Conservation (phyloP, 2,329 filamentous ascomycete species). For the Diaporthe amygdali region DNA sequence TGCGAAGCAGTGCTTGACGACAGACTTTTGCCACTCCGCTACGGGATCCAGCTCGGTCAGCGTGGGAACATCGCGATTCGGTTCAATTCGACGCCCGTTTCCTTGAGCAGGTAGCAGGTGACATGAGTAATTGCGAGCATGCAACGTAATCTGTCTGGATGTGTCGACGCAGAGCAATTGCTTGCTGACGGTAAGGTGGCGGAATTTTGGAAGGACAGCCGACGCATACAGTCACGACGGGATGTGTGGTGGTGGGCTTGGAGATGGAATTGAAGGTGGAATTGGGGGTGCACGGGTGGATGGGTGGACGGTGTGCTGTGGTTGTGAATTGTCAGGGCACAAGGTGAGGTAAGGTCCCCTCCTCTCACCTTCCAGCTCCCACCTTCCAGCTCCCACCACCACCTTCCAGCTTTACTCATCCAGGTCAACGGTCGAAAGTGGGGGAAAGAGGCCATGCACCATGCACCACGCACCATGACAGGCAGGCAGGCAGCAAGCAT, state of each 20-base stretch:
- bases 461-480: too few relatives aligned
- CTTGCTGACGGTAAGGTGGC: not conserved
- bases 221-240: not conserved
- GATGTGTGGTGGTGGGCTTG: not conserved
- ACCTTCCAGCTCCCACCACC: too few relatives aligned
- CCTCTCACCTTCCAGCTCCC: not conserved
- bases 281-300: not conserved
- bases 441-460: too few relatives aligned
- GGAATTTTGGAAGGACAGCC: not conserved
- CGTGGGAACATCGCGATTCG: not conserved
- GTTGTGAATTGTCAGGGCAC: not conserved
- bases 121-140: not conserved
- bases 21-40: conserved; percentile 2
- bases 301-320: not conserved
- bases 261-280: not conserved
- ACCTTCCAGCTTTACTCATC: not conserved
- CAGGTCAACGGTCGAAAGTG: not conserved
- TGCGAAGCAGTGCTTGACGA: not conserved
- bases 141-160: not conserved
- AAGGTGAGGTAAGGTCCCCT: not conserved
- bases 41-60: not conserved
- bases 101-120: not conserved
- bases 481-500: not conserved
- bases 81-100: not conserved
- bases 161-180: not conserved